Conservation (phyloP, 768 basidiomycete species). For the Lentinus brumalis region DNA sequence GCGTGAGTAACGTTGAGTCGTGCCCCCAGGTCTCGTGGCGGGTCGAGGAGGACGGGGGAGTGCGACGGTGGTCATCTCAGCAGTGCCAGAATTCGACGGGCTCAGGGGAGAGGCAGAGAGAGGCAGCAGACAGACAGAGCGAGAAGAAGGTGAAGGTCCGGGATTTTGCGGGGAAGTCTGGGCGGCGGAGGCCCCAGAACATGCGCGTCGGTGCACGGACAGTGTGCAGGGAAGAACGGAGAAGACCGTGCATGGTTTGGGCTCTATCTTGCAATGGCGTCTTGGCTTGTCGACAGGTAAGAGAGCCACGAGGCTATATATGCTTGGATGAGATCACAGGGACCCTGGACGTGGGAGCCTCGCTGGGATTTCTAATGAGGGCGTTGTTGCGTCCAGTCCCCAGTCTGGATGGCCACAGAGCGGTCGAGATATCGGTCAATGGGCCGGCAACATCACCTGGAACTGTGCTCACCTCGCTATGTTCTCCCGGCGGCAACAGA, state of each 20-base stretch:
- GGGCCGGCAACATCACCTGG: neutral
- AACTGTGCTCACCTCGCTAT: neutral
- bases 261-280: neutral
- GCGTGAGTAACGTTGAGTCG: conserved; percentile 7
- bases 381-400: neutral
- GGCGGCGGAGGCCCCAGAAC: neutral
- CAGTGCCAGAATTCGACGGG: neutral
- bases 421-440: neutral
- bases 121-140: neutral
- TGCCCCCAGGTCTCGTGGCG: neutral
- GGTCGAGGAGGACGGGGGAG: conserved; percentile 6
- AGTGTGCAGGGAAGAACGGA: conserved; percentile 9
- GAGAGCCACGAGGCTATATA: neutral
- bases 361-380: neutral
- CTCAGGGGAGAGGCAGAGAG: neutral
- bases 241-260: neutral
- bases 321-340: neutral
- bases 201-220: conserved; percentile 8
- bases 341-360: neutral
- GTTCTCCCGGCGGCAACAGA: neutral
- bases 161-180: conserved; percentile 7
- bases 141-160: neutral
- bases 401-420: neutral
- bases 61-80: conserved; percentile 2
- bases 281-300: neutral